Percentiles rank a stretch among this genome's conserved stretches.
These are phyloP conservation scores for Favolaschia claudopus DNA, from an alignment of 768 basidiomycete genomes.

Conservation along the genomic window DNA sequence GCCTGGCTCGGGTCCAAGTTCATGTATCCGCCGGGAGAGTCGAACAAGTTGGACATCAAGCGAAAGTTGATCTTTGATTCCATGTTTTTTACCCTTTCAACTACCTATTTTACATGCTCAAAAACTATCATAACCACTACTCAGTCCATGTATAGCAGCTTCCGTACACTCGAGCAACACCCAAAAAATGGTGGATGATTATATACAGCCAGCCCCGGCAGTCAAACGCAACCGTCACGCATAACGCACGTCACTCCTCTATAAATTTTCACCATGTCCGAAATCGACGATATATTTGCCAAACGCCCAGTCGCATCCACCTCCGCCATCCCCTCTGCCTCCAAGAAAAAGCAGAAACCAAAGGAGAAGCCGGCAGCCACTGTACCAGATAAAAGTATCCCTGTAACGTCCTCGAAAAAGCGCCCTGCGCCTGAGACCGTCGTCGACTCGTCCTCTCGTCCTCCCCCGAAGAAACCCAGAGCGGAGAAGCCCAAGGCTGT, in stretches of 20 bases:
- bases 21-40: conserved; percentile 51
- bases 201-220: too few relatives aligned
- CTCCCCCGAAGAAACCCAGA: conserved; percentile 49
- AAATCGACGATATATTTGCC: conserved; percentile 89
- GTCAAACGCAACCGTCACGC: too few relatives aligned
- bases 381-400: conserved; percentile 15
- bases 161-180: too few relatives aligned
- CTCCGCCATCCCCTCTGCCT: conserved; percentile 34
- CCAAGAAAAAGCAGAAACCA: conserved; percentile 59
- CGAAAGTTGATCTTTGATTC: conserved; percentile 9
- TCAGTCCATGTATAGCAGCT: too few relatives aligned
- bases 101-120: conserved; percentile 2
- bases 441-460: conserved; percentile 63
- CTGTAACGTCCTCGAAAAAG: conserved; percentile 38
- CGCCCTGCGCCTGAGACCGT: conserved; percentile 65
- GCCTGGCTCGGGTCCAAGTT: conserved; percentile 70
- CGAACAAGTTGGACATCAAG: conserved; percentile 39
- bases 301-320: conserved; percentile 35
- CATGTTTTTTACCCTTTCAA: conserved; percentile 2
- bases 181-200: too few relatives aligned
- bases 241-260: conserved; percentile 9
- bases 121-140: too few relatives aligned
- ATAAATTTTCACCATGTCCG: conserved; percentile 59
- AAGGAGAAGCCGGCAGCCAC: conserved; percentile 41
- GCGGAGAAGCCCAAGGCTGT: conserved; percentile 25